Conservation (phyloP, 2,329 filamentous ascomycete species). For the Fusarium agapanthi region DNA sequence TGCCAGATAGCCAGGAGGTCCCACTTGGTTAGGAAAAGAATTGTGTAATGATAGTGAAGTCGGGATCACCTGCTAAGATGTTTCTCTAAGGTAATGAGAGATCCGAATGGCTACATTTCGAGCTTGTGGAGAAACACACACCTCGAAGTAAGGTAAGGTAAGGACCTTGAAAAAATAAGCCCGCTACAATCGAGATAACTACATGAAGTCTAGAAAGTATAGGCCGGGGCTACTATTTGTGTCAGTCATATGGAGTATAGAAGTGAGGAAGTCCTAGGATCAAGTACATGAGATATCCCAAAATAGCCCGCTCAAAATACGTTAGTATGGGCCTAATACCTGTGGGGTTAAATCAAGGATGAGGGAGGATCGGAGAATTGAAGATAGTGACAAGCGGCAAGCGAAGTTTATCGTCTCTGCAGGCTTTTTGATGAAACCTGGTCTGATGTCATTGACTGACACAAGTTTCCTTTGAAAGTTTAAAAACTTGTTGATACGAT, state of each 20-base stretch:
- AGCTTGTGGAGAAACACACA: not conserved
- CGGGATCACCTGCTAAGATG: not conserved
- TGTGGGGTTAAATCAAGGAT: not conserved
- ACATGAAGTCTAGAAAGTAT: not conserved
- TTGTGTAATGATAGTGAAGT: not conserved
- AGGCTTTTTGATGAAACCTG: not conserved
- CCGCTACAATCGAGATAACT: not conserved
- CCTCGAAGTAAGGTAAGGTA: not conserved
- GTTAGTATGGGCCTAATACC: not conserved
- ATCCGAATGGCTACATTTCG: slow-evolving; percentile 1
- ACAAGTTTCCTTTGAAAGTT: not conserved
- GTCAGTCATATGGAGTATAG: not conserved
- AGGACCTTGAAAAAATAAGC: not conserved
- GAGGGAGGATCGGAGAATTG: slow-evolving; percentile 5
- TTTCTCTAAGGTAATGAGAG: not conserved
- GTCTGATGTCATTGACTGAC: not conserved
- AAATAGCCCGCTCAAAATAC: not conserved
- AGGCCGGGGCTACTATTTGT: not conserved
- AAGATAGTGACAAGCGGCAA: not conserved
- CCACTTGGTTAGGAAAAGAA: not conserved
- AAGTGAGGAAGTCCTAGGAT: not conserved
- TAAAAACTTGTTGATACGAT: not conserved
- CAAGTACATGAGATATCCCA: not conserved
- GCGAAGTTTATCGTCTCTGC: not conserved
- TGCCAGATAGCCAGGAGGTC: not conserved